These are phyloP conservation scores for Thielaviopsis euricoi DNA, from an alignment of 2,329 filamentous ascomycete genomes.

Conservation along the genomic window DNA sequence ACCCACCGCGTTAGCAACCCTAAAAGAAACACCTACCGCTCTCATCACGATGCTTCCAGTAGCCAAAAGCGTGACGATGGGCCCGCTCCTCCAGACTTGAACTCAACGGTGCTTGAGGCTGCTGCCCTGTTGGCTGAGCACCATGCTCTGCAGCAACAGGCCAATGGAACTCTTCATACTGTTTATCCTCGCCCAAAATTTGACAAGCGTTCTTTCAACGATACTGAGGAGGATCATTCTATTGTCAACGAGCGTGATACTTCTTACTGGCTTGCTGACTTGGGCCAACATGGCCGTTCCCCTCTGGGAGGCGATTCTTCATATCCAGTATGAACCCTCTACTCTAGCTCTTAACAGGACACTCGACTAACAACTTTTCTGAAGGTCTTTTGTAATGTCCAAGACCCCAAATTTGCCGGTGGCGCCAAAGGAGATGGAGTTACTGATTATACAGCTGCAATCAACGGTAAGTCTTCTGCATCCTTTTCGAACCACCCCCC, in stretches of 20 bases:
- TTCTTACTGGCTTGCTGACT: conserved; percentile 6
- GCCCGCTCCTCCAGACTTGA: neutral
- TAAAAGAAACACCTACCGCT: neutral
- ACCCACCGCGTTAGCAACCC: conserved; percentile 6
- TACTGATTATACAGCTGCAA: conserved; percentile 38
- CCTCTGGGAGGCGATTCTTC: conserved; percentile 1
- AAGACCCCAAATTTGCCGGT: conserved; percentile 17
- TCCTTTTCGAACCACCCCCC: neutral
- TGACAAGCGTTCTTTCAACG: neutral
- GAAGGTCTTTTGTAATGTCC: conserved; percentile 21
- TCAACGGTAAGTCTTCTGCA: conserved; percentile 19
- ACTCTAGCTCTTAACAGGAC: too few species aligned
- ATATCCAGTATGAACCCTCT: neutral
- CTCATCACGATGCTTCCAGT: conserved; percentile 3
- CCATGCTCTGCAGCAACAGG: neutral
- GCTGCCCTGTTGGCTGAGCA: neutral
- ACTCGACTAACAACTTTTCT: neutral
- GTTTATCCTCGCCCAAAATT: neutral
- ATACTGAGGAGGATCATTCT: neutral
- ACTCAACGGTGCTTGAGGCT: neutral
- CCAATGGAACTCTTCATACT: neutral
- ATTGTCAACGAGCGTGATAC: neutral
- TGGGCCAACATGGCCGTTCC: neutral
- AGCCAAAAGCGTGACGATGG: neutral
- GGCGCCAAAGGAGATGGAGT: conserved; percentile 18